Evolutionary conservation across 2,329 filamentous ascomycete genomes (phyloP), one percentile per base, ranked within the genome.

Genomic region (Xylariales sp.): DNA sequence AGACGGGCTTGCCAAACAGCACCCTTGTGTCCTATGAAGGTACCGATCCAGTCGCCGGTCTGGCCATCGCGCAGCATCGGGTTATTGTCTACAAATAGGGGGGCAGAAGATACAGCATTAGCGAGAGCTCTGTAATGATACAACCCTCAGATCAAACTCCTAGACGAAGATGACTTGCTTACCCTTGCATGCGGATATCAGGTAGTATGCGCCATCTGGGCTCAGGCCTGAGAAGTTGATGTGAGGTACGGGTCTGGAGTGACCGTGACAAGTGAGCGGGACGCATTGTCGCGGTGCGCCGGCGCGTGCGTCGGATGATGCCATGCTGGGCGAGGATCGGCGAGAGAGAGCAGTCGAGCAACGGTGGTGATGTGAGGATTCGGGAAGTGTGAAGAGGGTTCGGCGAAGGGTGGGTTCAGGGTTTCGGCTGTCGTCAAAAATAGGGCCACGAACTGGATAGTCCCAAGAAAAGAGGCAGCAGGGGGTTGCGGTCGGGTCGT

Each of bases 11-110:
- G 90, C 89, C 93, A 98, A 43, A 97, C 91, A 25, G 93, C 93
- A 46, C 93, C 93, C 67, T 98, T 97, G 70, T 98, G 93, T 28
- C 93, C 93, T 54, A 98, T 84, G 60, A 97, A 97, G 25, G 93
- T 97, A 33, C 93, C 93, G 52, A 97, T 97, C 87, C 90, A 96
- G 63, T 96, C 90, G 42, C 93, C 93, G 33, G 91, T 98, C 44
- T 94, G 78, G 46, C 93, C 93, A 67, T 97, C 88, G 49, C 93
- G 87, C 52, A 98, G 84, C 90, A 97, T 97, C 35, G 93, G 93
- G 61, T 97, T 97, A 57, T 91, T 91, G 71, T 98, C 93, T 90
- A 61, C 39, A 42, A 42, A 52, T 18, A 40, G 37, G 12, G 29
- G 25, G 19, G 12, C 43, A 14, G 28, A 5, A 23, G 16, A 6